These are phyloP conservation scores for Cercospora nicotianae DNA, from an alignment of 2,329 filamentous ascomycete genomes.

Conservation along the genomic window DNA sequence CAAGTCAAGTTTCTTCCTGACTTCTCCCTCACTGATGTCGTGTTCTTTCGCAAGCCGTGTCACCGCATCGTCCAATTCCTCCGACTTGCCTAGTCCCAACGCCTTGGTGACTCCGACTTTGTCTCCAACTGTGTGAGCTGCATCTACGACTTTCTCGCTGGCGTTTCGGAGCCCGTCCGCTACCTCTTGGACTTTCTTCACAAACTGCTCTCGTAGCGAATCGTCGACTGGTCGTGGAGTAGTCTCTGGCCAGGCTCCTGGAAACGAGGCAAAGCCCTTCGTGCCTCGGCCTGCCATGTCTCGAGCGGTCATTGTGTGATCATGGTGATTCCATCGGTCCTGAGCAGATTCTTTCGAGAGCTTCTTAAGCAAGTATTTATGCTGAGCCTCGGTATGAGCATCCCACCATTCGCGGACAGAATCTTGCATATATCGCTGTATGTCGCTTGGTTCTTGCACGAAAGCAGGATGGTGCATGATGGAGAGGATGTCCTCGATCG, in stretches of 20 bases:
- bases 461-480: not conserved
- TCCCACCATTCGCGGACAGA: slow-evolving; percentile 1
- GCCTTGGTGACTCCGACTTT: not conserved
- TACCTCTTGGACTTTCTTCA: not conserved
- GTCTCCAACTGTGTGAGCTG: not conserved
- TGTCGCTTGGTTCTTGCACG: not conserved
- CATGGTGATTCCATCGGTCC: not conserved
- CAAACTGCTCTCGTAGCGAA: not conserved
- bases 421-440: slow-evolving; percentile 1
- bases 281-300: slow-evolving; percentile 1
- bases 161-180: not conserved
- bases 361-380: not conserved
- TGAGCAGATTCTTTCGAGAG: slow-evolving; percentile 1
- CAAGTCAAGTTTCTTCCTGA: slow-evolving; percentile 1
- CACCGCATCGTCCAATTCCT: not conserved
- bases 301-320: slow-evolving; percentile 5
- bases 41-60: slow-evolving; percentile 2
- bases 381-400: not conserved
- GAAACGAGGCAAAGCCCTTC: not conserved
- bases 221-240: not conserved
- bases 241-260: not conserved
- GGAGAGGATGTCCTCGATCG: not conserved
- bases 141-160: not conserved
- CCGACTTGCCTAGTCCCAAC: not conserved
- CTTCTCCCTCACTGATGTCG: not conserved